A percentile compares a stretch with the other conserved stretches of the same genome.
These are phyloP conservation scores for Cyberlindnera veronae DNA, from an alignment of 805 yeast species.

Conservation along the genomic window DNA sequence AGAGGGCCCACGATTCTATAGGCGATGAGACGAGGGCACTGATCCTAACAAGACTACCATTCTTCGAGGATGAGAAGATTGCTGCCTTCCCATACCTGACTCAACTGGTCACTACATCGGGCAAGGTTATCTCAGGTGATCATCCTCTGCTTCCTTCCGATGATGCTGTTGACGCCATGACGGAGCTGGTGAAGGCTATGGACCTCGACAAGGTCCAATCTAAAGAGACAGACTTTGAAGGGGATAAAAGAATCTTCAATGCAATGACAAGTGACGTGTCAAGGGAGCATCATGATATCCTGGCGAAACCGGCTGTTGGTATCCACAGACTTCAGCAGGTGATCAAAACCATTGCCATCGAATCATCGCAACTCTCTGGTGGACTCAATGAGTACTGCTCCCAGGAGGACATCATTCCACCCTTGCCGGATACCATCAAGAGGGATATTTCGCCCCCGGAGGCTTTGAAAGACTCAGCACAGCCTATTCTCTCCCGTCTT, in stretches of 20 bases:
- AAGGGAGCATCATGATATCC: conserved; percentile 20
- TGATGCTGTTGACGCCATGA: conserved; percentile 42
- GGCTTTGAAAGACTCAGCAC: conserved; percentile 8
- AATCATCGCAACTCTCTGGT: conserved; percentile 4
- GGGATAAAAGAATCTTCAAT: conserved; percentile 18
- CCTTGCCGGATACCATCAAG: conserved; percentile 23
- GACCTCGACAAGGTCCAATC: conserved; percentile 34
- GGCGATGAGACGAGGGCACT: conserved; percentile 37
- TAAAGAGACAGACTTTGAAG: conserved; percentile 24
- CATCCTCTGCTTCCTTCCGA: conserved; percentile 32
- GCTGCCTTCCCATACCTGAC: conserved; percentile 47
- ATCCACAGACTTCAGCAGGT: conserved; percentile 24
- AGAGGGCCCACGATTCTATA: conserved; percentile 26
- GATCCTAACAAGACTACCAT: conserved; percentile 58
- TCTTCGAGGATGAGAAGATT: conserved; percentile 67
- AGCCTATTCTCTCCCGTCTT: conserved; percentile 10
- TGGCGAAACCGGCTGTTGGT: conserved; percentile 23
- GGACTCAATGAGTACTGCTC: conserved; percentile 15
- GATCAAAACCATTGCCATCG: conserved; percentile 16
- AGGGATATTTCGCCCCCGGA: conserved; percentile 20
- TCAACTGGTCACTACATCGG: conserved; percentile 32
- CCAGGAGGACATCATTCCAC: conserved; percentile 26
- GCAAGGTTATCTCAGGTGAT: conserved; percentile 23
- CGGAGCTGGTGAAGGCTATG: conserved; percentile 39
- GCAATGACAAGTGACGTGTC: conserved; percentile 10